phyloP scores from a whole-genome alignment of 2,329 filamentous ascomycete species.

The Alternaria infectoria region DNA sequence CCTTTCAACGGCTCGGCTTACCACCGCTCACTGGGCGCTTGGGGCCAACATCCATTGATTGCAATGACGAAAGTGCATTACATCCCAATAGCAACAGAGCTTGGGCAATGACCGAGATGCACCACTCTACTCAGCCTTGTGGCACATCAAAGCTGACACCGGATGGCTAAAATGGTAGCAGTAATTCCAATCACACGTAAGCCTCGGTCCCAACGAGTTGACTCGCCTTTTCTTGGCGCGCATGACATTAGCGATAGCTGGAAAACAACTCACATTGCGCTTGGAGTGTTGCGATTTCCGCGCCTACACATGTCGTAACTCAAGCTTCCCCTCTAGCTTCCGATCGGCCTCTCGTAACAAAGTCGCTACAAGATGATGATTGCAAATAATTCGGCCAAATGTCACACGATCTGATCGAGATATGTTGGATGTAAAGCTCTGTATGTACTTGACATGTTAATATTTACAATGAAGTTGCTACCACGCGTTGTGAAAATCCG shows the following conservation, averaged over 20 bases:
- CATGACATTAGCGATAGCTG: neutral
- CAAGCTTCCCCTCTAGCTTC: no score
- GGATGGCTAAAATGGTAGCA: neutral
- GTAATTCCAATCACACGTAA: neutral
- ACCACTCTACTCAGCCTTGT: neutral
- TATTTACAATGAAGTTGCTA: neutral
- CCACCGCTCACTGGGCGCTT: neutral
- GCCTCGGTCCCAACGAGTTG: neutral
- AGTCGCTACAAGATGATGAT: no score
- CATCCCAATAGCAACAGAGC: no score
- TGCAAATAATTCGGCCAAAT: no score
- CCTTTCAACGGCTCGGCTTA: conserved; percentile 3
- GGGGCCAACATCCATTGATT: neutral
- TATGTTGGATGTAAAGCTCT: no score
- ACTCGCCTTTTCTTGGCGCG: neutral
- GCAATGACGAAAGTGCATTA: no score
- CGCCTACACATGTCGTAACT: no score
- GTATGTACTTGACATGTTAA: neutral
- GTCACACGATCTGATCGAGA: no score
- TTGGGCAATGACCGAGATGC: neutral
- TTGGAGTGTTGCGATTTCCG: neutral
- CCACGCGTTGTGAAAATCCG: neutral
- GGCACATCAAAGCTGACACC: neutral
- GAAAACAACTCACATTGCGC: neutral
- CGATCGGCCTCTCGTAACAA: no score